Base-by-base conservation (phyloP, 2,329 filamentous ascomycete genomes). In the Sporothrix mexicana region DNA sequence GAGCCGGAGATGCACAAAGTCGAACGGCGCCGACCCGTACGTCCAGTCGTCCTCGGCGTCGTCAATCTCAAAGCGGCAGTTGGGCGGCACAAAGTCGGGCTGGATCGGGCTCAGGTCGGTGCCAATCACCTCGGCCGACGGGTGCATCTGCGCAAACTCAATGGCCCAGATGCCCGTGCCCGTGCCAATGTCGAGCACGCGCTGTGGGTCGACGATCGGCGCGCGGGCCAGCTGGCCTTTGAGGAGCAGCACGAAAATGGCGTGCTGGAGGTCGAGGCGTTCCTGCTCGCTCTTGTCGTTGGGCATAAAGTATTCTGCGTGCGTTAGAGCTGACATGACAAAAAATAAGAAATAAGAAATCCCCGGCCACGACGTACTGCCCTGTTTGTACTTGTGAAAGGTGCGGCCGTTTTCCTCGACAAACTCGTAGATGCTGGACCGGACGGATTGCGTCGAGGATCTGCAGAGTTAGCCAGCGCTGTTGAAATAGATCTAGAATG, bases 41-140 rank as follows among this genome's bases (percentile, higher is more conserved):
- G 81, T 87, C 82, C 82, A 85, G 1, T 82, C 78, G 20, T 80
- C 83, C 74, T 88, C 87, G 47, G 88, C 85, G 75, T 92, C 89
- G 78, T 92, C 90, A 53, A 91, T 85, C 71, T 90, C 84, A 73
- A 91, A 92, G 74, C 86, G 85, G 70, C 90, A 88, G 76, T 92
- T 92, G 17, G 85, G 83, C 0, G 89, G 88, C 0, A 90, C 85
- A 78, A 87, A 76, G 53, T 78, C 79, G 4, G 85, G 85, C 76
- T 87, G 86, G 49, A 87, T 85, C 2, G 85, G 85, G 49, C 84
- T 86, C 1, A 88, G 79, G 77, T 88, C 85, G 6, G 83, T 84
- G 64, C 85, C 85, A 53, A 82, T 81, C 2, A 75, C 87, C 81
- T 74, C 81, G 76, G 76, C 82, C 74, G 79, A 75, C 36, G 83